These are phyloP conservation scores for Colletotrichum liriopes DNA, from an alignment of 2,329 filamentous ascomycete genomes.

Conservation along the genomic window DNA sequence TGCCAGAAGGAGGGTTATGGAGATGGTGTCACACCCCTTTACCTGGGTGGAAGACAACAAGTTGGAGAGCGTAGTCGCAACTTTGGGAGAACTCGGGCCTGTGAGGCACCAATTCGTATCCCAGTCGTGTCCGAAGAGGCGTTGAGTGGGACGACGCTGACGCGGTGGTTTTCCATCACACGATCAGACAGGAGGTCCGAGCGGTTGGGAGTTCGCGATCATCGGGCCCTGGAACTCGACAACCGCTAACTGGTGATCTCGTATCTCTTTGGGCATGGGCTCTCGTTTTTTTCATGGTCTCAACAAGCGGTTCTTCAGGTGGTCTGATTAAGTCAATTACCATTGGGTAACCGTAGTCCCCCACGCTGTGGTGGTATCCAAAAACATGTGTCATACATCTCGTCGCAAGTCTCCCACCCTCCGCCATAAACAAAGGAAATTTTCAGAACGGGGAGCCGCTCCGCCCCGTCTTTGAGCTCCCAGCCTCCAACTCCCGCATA, in stretches of 20 bases:
- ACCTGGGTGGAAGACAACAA: neutral
- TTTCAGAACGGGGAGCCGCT: conserved; percentile 33
- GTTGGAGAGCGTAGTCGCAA: neutral
- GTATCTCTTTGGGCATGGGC: no score
- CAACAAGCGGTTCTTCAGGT: neutral
- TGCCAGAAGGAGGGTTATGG: neutral
- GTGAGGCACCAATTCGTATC: neutral
- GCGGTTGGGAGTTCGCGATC: neutral
- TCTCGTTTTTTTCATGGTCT: neutral
- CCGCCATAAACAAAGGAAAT: conserved; percentile 9
- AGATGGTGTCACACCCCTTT: neutral
- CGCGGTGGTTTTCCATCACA: neutral
- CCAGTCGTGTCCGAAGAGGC: conserved; percentile 7
- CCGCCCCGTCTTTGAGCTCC: conserved; percentile 35
- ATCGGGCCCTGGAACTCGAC: no score
- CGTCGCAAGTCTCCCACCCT: conserved; percentile 10
- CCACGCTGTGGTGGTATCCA: conserved; percentile 32
- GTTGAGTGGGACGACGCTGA: neutral
- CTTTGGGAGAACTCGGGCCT: neutral
- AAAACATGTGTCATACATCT: conserved; percentile 18
- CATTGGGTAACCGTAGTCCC: conserved; percentile 12
- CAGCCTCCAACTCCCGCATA: conserved; percentile 47
- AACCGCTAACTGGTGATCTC: neutral
- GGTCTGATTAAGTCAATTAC: conserved; percentile 21
- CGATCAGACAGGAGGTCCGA: neutral